Evolutionary conservation across 495 filamentous ascomycete species (phyloP).

Genomic region (Echria macrotheca): DNA sequence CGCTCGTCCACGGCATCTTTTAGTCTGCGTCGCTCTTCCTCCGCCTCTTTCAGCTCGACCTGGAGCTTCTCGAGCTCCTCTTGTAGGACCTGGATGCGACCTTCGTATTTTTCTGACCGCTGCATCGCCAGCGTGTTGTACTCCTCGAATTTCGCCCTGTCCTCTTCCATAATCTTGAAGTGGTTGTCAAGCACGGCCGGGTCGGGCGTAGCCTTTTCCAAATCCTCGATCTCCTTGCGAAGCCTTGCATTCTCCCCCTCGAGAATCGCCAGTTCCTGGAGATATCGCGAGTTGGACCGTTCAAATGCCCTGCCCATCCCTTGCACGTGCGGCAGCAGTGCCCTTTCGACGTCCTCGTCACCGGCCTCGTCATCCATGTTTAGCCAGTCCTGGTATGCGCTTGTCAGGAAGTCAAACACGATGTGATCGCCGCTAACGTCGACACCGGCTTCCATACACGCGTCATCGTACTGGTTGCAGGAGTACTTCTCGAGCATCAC

Average conservation of each 20-base stretch:
- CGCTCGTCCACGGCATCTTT: slow-evolving; percentile 84
- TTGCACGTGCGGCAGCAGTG: slow-evolving; percentile 77
- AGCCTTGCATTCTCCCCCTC: slow-evolving; percentile 77
- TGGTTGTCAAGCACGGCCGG: slow-evolving; percentile 75
- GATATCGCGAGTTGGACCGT: slow-evolving; percentile 68
- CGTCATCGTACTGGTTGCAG: slow-evolving; percentile 74
- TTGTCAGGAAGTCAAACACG: slow-evolving; percentile 82
- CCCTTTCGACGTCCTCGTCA: slow-evolving; percentile 70
- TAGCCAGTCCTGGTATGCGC: slow-evolving; percentile 90
- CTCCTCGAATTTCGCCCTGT: slow-evolving; percentile 85
- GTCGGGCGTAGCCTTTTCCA: slow-evolving; percentile 78
- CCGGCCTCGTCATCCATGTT: slow-evolving; percentile 78
- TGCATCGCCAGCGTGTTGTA: slow-evolving; percentile 77
- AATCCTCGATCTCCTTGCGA: slow-evolving; percentile 76
- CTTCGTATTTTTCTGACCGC: slow-evolving; percentile 78
- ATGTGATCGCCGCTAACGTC: slow-evolving; percentile 86
- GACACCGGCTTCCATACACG: slow-evolving; percentile 74
- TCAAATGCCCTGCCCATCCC: slow-evolving; percentile 89
- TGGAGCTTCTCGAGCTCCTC: slow-evolving; percentile 75
- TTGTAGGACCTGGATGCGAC: slow-evolving; percentile 66
- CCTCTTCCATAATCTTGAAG: slow-evolving; percentile 82
- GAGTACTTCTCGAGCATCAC: slow-evolving; percentile 81
- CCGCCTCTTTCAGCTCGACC: slow-evolving; percentile 67
- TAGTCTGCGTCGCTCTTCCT: slow-evolving; percentile 71
- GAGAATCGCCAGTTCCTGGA: slow-evolving; percentile 72